These are phyloP conservation scores for Forsythia suspensa DNA, from an alignment of 257 asterid species.

Conservation along the genomic window DNA sequence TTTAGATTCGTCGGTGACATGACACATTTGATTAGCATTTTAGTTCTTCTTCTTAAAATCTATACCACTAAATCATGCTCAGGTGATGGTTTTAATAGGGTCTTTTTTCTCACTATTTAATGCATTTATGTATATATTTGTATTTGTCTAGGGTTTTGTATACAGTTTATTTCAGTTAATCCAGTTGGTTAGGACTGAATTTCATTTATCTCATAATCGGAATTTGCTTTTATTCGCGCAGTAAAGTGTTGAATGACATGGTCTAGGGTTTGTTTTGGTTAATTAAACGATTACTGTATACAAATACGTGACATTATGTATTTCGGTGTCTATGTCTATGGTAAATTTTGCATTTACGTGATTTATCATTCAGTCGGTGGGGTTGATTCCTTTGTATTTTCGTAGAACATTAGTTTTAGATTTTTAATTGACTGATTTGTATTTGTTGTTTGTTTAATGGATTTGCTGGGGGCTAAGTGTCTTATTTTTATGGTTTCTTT, in stretches of 20 bases:
- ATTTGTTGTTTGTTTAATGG: not conserved
- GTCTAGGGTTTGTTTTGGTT: conserved; percentile 36
- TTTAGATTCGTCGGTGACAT: conserved; percentile 94
- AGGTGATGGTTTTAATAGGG: conserved; percentile 41
- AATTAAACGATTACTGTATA: not conserved
- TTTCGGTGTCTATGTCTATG: not conserved
- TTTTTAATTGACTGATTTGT: not conserved
- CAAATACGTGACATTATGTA: not conserved
- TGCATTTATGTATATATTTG: not conserved
- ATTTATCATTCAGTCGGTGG: not conserved
- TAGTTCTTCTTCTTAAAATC: conserved; percentile 88
- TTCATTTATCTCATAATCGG: not conserved
- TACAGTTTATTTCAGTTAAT: conserved; percentile 7
- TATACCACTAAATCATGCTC: conserved; percentile 94
- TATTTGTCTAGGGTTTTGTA: conserved; percentile 4
- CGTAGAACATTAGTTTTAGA: not conserved
- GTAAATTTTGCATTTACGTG: not conserved
- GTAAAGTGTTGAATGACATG: conserved; percentile 17
- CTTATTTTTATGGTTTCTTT: not conserved
- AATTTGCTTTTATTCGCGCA: conserved; percentile 13
- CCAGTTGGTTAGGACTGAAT: conserved; percentile 1
- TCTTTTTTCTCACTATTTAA: not conserved
- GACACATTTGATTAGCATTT: conserved; percentile 86
- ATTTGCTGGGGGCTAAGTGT: not conserved
- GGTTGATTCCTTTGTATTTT: not conserved